Base-by-base conservation (phyloP, 164 flowering plant species). In the Magnolia kwangsiensis region DNA sequence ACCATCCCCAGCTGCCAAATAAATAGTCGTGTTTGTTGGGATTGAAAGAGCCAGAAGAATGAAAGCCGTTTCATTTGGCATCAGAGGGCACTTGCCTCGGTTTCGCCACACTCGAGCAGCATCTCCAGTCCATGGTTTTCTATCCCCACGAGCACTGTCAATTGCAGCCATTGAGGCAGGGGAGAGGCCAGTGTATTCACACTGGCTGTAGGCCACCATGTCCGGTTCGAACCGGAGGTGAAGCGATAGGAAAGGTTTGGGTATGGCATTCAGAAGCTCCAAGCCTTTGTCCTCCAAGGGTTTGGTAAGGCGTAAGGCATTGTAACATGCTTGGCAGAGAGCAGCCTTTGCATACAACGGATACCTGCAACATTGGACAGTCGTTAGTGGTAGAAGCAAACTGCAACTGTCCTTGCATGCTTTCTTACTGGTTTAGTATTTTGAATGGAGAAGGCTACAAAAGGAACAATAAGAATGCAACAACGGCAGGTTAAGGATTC, bases 181-280 rank as follows among this genome's bases (percentile, higher is more conserved):
- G 76, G 97, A 90, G 59, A 96, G 91, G 50, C 87, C 86, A 20
- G 80, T 8, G 76, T 91, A 94, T 77, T 89, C 87, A 67, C 98
- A 94, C 75, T 91, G 98, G 80, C 97, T 94, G 81, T 92, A 94
- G 51, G 97, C 98, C 16, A 94, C 98, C 99, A 96, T 96, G 87
- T 96, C 99, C 29, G 99, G 99, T 80, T 96, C 97, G 78, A 96
- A 96, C 11, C 99, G 90, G 69, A 94, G 97, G 84, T 94, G 98
- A 81, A 96, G 98, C 5, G 98, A 82, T 20, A 96, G 81, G 81
- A 96, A 96, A 58, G 97, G 97, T 78, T 91, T 96, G n/a, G 98
- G 98, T 75, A 92, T 90, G 66, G 93, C 91, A 72, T 88, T 81
- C 61, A 94, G 85, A 79, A 96, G 95, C 83, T 88, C 86, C 23